phyloP scores from a whole-genome alignment of 176 grass and related monocot genomes.

The Zoysia pacifica region DNA sequence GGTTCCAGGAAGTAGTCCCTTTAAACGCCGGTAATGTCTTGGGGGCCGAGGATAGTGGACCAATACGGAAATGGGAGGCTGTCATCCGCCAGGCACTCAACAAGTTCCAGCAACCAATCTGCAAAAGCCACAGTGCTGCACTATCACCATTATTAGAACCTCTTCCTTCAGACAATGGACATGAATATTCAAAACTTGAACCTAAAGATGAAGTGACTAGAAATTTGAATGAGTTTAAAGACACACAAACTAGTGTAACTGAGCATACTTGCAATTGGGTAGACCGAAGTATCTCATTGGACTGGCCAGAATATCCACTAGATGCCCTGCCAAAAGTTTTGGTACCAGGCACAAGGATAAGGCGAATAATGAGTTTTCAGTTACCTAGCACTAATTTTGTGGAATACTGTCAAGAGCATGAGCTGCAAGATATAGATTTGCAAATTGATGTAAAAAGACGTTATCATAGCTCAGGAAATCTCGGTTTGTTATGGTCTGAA shows the following conservation, averaged over 20 bases:
- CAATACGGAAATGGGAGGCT: slow-evolving; percentile 66
- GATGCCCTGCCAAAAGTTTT: slow-evolving; percentile 38
- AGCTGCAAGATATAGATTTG: slow-evolving; percentile 20
- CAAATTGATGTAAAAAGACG: slow-evolving; percentile 52
- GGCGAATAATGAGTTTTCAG: slow-evolving; percentile 42
- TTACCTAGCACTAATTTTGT: slow-evolving; percentile 22
- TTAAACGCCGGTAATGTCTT: slow-evolving; percentile 69
- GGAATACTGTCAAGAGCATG: not conserved
- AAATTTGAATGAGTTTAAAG: slow-evolving; percentile 7
- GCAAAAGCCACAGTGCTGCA: slow-evolving; percentile 71
- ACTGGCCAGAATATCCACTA: slow-evolving; percentile 60
- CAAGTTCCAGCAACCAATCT: slow-evolving; percentile 47
- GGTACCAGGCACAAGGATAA: slow-evolving; percentile 41
- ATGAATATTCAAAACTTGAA: slow-evolving; percentile 15
- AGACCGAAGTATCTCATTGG: slow-evolving; percentile 34
- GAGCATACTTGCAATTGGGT: not conserved
- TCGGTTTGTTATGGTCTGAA: slow-evolving; percentile 69
- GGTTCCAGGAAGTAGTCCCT: slow-evolving; percentile 77
- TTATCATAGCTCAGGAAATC: slow-evolving; percentile 67
- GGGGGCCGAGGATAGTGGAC: slow-evolving; percentile 58
- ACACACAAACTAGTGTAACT: not conserved
- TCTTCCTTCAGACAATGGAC: slow-evolving; percentile 6
- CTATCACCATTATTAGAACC: slow-evolving; percentile 40
- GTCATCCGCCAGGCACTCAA: slow-evolving; percentile 66
- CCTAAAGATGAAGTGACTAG: slow-evolving; percentile 1